Conservation (phyloP, 164 flowering plant species). For the Vitis amurensis region DNA sequence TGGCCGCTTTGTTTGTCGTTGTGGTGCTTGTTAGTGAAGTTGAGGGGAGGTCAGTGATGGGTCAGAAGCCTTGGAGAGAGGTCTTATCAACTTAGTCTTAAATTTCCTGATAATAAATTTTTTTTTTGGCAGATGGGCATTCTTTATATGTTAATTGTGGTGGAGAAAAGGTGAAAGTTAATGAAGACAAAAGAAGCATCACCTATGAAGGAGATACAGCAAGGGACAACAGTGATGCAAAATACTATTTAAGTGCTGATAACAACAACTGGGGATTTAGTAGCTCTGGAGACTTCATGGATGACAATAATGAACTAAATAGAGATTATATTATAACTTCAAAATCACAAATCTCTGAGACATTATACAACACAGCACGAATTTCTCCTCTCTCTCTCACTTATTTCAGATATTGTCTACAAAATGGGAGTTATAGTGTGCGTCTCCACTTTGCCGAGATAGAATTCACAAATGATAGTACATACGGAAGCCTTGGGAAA, state of each 20-base stretch:
- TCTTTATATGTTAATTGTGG: constrained; percentile 76
- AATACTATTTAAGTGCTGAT: constrained; percentile 17
- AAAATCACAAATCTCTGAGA: constrained; percentile 29
- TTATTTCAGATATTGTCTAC: constrained; percentile 55
- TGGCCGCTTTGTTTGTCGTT: no score
- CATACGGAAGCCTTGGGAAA: constrained; percentile 61
- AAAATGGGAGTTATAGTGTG: constrained; percentile 58
- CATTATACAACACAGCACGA: constrained; percentile 62
- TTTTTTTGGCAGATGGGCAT: constrained; percentile 37
- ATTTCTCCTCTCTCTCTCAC: constrained; percentile 59
- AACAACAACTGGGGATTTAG: constrained; percentile 63
- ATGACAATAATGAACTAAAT: constrained; percentile 38
- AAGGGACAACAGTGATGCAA: constrained; percentile 49
- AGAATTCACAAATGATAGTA: constrained; percentile 45
- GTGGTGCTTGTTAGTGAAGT: no score
- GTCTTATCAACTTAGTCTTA: no score
- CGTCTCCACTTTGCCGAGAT: constrained; percentile 76
- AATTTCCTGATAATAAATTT: background rate
- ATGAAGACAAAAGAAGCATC: constrained; percentile 17
- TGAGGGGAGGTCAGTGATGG: no score
- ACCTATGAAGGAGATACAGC: constrained; percentile 54
- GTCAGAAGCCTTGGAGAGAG: no score
- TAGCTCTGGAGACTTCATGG: constrained; percentile 82
- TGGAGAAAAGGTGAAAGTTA: constrained; percentile 40
- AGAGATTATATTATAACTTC: constrained; percentile 23